phyloP scores from a whole-genome alignment of 148 eudicot genomes.

The Rhododendron williamsianum region DNA sequence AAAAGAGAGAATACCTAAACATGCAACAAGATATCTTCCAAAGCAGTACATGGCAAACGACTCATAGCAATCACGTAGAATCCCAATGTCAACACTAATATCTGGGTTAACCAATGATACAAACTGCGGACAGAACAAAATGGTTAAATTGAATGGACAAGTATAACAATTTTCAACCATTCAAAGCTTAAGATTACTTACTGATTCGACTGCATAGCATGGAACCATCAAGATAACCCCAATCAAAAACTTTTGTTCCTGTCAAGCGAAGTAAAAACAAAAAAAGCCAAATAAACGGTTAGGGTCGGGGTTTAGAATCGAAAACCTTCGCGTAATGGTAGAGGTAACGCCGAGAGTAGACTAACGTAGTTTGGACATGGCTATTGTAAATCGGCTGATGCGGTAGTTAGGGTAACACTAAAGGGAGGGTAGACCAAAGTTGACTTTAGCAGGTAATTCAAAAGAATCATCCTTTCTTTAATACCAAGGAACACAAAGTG shows the following conservation, averaged over 20 bases:
- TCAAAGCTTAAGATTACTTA: slow-evolving; percentile 26
- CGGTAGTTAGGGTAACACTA: neutral
- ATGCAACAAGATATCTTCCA: slow-evolving; percentile 93
- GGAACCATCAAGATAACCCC: slow-evolving; percentile 97
- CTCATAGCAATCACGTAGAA: slow-evolving; percentile 94
- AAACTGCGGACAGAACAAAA: slow-evolving; percentile 47
- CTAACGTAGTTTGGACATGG: neutral
- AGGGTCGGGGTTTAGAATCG: neutral
- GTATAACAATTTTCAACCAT: neutral
- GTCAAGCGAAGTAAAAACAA: slow-evolving; percentile 19
- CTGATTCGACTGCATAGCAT: slow-evolving; percentile 94
- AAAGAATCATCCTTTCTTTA: neutral
- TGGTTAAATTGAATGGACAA: slow-evolving; percentile 3
- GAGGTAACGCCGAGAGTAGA: neutral
- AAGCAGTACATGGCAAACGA: slow-evolving; percentile 99
- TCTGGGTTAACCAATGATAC: slow-evolving; percentile 77
- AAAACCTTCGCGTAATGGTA: neutral
- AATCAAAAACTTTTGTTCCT: slow-evolving; percentile 98
- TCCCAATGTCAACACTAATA: slow-evolving; percentile 89
- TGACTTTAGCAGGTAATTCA: neutral
- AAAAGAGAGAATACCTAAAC: slow-evolving; percentile 61
- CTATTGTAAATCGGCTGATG: neutral
- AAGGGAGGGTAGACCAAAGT: neutral
- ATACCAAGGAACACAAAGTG: neutral
- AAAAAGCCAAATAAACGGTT: neutral